These are phyloP conservation scores for Novymonas esmeraldas DNA, from an alignment of 208 protist species.

Conservation along the genomic window DNA sequence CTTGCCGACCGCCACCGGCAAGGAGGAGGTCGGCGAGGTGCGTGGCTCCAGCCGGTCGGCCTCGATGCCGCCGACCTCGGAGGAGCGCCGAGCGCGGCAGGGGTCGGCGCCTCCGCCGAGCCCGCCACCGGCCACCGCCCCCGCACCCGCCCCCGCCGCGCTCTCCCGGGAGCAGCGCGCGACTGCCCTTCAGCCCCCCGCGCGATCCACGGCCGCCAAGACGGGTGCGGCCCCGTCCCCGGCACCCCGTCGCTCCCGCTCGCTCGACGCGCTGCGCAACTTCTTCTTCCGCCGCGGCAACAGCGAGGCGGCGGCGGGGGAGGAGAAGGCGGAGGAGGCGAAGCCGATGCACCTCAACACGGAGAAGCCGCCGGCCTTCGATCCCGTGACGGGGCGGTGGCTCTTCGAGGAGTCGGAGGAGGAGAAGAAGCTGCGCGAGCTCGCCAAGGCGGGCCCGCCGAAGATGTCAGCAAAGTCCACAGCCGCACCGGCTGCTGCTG, in stretches of 20 bases:
- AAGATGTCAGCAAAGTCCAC: conserved; percentile 38
- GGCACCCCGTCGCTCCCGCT: conserved; percentile 47
- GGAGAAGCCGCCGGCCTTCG: conserved; percentile 73
- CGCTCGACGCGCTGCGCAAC: conserved; percentile 54
- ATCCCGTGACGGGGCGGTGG: conserved; percentile 75
- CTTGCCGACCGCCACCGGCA: background rate
- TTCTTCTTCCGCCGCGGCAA: conserved; percentile 59
- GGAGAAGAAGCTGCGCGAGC: conserved; percentile 69
- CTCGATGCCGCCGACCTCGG: background rate
- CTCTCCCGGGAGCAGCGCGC: conserved; percentile 9
- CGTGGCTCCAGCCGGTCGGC: background rate
- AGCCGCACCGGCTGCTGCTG: background rate
- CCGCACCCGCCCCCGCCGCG: background rate
- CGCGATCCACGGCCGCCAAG: conserved; percentile 8
- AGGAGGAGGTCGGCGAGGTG: background rate
- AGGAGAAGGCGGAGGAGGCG: conserved; percentile 62
- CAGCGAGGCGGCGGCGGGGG: conserved; percentile 15
- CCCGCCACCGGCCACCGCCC: background rate
- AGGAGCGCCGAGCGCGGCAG: background rate
- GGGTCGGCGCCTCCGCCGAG: conserved; percentile 1
- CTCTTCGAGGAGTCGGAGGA: conserved; percentile 85
- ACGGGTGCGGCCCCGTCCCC: background rate
- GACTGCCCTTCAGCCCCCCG: conserved; percentile 12
- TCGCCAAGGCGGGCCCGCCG: conserved; percentile 69
- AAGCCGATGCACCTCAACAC: conserved; percentile 91